Evolutionary conservation across 768 basidiomycete species (phyloP).

Genomic region (Hygrophoropsis aurantiaca): DNA sequence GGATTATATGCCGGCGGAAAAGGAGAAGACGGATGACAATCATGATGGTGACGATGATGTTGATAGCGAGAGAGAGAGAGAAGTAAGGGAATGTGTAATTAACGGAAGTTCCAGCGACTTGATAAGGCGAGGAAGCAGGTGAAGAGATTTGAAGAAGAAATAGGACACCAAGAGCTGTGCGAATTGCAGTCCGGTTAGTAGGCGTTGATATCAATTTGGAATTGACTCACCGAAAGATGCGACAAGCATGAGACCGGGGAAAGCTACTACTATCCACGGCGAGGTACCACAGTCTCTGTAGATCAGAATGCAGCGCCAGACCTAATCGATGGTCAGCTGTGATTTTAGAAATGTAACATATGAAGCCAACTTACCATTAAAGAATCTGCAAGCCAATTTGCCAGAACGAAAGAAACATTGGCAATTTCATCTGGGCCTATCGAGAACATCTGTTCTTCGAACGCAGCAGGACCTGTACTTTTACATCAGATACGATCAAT

Average conservation of each 20-base stretch:
- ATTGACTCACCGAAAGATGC: constrained; percentile 20
- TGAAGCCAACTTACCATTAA: constrained; percentile 16
- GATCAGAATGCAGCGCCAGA: constrained; percentile 30
- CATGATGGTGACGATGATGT: constrained; percentile 21
- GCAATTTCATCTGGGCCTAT: constrained; percentile 21
- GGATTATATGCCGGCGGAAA: constrained; percentile 21
- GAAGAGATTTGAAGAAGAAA: constrained; percentile 26
- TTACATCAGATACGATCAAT: background rate
- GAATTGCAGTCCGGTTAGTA: background rate
- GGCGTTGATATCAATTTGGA: background rate
- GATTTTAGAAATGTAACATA: background rate
- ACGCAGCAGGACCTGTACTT: constrained; percentile 13
- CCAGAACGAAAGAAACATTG: constrained; percentile 25
- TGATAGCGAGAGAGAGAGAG: constrained; percentile 23
- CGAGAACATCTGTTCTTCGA: constrained; percentile 26
- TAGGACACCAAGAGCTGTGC: constrained; percentile 20
- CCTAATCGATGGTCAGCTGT: constrained; percentile 7
- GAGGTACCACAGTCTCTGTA: constrained; percentile 18
- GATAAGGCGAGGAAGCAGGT: constrained; percentile 26
- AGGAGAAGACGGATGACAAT: constrained; percentile 24
- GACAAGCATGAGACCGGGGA: constrained; percentile 23
- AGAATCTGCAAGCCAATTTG: constrained; percentile 26
- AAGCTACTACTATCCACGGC: constrained; percentile 12
- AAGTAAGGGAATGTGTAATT: constrained; percentile 29
- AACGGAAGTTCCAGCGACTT: constrained; percentile 6